Conservation (phyloP, 2,329 filamentous ascomycete genomes). For the Periconia digitata region DNA sequence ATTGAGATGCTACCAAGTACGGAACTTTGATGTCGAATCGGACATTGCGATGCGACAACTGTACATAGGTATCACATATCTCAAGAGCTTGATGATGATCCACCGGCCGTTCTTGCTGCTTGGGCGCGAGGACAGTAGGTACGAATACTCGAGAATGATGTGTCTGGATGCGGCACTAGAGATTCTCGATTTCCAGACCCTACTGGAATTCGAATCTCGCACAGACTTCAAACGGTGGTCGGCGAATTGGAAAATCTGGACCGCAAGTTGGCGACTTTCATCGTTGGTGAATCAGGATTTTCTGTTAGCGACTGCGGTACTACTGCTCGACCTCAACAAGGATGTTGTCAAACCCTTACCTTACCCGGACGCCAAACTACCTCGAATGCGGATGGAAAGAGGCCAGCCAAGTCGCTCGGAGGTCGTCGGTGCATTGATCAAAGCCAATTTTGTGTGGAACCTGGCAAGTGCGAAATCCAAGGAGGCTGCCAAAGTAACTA, state of each 20-base stretch:
- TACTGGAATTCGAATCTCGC: slow-evolving; percentile 45
- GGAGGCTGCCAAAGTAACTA: slow-evolving; percentile 32
- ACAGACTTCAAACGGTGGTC: slow-evolving; percentile 39
- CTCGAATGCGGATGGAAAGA: slow-evolving; percentile 18
- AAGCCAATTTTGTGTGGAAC: slow-evolving; percentile 27
- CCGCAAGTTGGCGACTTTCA: slow-evolving; percentile 48
- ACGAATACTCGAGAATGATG: slow-evolving; percentile 44
- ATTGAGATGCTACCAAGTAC: slow-evolving; percentile 14
- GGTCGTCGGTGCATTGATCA: slow-evolving; percentile 24
- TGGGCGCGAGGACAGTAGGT: slow-evolving; percentile 40
- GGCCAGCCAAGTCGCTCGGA: slow-evolving; percentile 25
- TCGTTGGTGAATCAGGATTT: slow-evolving; percentile 51
- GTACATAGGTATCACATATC: slow-evolving; percentile 33
- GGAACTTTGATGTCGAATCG: slow-evolving; percentile 15
- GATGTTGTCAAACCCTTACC: slow-evolving; percentile 22
- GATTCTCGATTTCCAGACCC: slow-evolving; percentile 48
- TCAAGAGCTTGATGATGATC: slow-evolving; percentile 38
- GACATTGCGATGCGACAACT: slow-evolving; percentile 27
- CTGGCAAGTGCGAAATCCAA: slow-evolving; percentile 28
- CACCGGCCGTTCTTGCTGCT: slow-evolving; percentile 41
- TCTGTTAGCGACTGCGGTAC: slow-evolving; percentile 51
- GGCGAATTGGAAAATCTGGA: slow-evolving; percentile 35
- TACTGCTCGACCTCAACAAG: slow-evolving; percentile 48
- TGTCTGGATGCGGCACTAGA: slow-evolving; percentile 51
- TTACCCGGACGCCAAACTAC: not conserved